These are phyloP conservation scores for Echria macrotheca DNA, from an alignment of 495 filamentous ascomycete species.

Conservation along the genomic window DNA sequence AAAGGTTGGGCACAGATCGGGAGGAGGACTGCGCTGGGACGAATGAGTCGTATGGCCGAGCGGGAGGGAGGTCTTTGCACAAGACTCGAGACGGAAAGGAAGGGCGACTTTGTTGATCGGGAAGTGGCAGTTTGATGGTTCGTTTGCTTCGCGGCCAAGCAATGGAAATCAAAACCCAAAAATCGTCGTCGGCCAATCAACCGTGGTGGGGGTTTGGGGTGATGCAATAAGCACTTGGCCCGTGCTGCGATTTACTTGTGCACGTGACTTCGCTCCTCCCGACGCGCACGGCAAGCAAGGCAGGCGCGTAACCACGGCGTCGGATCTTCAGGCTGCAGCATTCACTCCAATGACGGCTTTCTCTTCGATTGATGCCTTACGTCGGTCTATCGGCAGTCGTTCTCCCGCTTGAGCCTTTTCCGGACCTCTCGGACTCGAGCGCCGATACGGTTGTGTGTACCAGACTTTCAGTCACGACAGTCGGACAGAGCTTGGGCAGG, in stretches of 20 bases:
- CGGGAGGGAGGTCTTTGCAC: conserved; percentile 15
- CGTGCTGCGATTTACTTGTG: conserved; percentile 2
- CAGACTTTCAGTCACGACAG: too few relatives aligned
- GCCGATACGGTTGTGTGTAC: too few relatives aligned
- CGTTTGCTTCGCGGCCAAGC: conserved; percentile 2
- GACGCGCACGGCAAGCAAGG: too few relatives aligned
- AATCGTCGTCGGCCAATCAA: conserved; percentile 34
- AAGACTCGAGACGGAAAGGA: conserved; percentile 9
- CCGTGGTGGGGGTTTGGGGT: conserved; percentile 25
- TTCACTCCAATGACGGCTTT: too few relatives aligned
- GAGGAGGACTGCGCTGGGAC: conserved; percentile 4
- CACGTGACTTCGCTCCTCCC: conserved; percentile 5
- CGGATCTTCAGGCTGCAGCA: too few relatives aligned
- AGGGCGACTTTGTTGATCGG: conserved; percentile 4
- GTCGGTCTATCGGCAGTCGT: too few relatives aligned
- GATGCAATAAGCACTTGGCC: conserved; percentile 19
- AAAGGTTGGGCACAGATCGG: conserved; percentile 4
- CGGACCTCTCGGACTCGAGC: too few relatives aligned
- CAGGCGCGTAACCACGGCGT: too few relatives aligned
- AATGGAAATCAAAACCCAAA: conserved; percentile 24
- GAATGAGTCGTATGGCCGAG: conserved; percentile 4
- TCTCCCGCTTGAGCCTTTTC: too few relatives aligned
- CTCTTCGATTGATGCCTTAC: too few relatives aligned
- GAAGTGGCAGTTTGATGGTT: conserved; percentile 17
- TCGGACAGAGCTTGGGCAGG: too few relatives aligned